Conservation (phyloP, 139 green algal species). For the Limnomonas spitsbergensis region DNA sequence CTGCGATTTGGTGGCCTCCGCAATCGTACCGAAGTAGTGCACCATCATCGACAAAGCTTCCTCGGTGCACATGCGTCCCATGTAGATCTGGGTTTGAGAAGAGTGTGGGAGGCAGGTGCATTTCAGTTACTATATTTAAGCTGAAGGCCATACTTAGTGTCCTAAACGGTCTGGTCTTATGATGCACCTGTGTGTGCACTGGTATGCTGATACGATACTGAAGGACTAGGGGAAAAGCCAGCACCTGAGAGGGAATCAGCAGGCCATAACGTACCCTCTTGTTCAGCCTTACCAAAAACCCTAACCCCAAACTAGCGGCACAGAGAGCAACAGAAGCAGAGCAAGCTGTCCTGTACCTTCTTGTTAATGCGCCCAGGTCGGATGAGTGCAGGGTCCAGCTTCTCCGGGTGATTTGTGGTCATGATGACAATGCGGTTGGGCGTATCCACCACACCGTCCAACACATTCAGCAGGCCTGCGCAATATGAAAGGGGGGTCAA, state of each 20-base stretch:
- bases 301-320: too few relatives aligned
- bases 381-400: constrained; percentile 59
- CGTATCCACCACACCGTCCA: constrained; percentile 62
- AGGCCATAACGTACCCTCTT: too few relatives aligned
- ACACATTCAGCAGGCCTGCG: constrained; percentile 45
- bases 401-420: constrained; percentile 60
- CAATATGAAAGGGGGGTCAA: neutral
- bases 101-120: too few relatives aligned
- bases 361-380: constrained; percentile 51
- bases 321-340: too few relatives aligned
- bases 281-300: too few relatives aligned
- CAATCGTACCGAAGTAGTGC: constrained; percentile 46
- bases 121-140: too few relatives aligned
- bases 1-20: constrained; percentile 10
- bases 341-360: constrained; percentile 13
- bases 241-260: too few relatives aligned
- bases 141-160: too few relatives aligned
- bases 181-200: too few relatives aligned
- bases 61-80: constrained; percentile 32
- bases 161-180: too few relatives aligned
- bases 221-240: too few relatives aligned
- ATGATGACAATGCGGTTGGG: constrained; percentile 57
- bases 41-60: constrained; percentile 45
- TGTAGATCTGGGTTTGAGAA: constrained; percentile 39
- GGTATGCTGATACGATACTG: too few relatives aligned